phyloP scores from a whole-genome alignment of 176 grass and related monocot genomes.

The Hsuehochloa calcarea region DNA sequence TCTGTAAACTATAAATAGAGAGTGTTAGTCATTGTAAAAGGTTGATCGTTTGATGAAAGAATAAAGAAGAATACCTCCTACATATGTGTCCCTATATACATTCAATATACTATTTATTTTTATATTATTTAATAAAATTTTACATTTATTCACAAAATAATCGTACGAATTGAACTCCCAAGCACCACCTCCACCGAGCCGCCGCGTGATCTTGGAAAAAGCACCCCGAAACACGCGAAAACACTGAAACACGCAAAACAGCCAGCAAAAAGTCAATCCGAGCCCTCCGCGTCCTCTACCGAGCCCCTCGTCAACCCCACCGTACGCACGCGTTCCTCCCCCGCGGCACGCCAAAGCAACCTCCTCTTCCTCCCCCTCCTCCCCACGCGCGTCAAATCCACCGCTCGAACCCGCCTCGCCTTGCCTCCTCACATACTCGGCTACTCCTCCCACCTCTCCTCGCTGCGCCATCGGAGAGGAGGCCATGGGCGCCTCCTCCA shows the following conservation, averaged over 20 bases:
- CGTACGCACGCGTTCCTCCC: neutral
- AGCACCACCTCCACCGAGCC: no score
- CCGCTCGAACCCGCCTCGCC: neutral
- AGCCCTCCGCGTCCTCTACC: neutral
- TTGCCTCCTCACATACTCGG: neutral
- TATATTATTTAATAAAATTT: no score
- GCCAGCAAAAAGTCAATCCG: conserved; percentile 6
- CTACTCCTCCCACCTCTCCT: neutral
- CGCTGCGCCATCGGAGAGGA: no score
- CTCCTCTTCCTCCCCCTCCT: neutral
- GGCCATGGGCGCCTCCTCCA: conserved; percentile 54
- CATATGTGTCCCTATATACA: no score
- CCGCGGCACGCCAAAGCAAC: conserved; percentile 32
- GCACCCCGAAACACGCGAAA: neutral
- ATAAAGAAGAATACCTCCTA: no score
- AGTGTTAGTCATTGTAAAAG: no score
- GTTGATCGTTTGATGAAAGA: no score
- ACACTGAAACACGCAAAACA: neutral
- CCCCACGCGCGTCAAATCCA: conserved; percentile 11
- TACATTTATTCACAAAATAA: no score
- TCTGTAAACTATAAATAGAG: no score
- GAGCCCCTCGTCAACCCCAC: conserved; percentile 19
- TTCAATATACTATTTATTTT: no score
- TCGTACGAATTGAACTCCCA: no score
- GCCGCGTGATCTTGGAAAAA: neutral